Evolutionary conservation across 106 monocot genomes (phyloP), one percentile per base, ranked within the genome.

Genomic region (Xerophyta viscosa): DNA sequence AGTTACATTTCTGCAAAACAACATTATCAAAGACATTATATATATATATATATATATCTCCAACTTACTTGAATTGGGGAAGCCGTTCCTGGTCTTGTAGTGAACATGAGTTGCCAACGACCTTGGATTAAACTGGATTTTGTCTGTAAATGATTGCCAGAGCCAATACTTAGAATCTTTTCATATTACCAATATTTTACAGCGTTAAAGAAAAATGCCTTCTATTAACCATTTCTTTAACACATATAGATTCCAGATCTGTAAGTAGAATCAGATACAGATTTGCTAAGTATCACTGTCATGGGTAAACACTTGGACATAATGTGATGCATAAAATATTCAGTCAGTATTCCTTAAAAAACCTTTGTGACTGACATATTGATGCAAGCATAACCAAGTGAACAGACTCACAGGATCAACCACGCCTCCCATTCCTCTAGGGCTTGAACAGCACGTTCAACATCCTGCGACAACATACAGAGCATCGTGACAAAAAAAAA

Each of bases 31-130:
- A n/a, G n/a, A n/a, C n/a, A n/a, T n/a, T n/a, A n/a, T n/a, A n/a
- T n/a, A n/a, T n/a, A n/a, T n/a, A n/a, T n/a, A n/a, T n/a, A n/a
- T n/a, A n/a, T n/a, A n/a, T n/a, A n/a, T n/a, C n/a, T n/a, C n/a
- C n/a, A n/a, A n/a, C 63, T 65, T 64, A 96, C 96, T 66, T 96
- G 96, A 71, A 96, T 96, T 25, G 96, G 96, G n/a, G 96, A 96
- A 71, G 96, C 96, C 6, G 96, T 89, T 66, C 89, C 96, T 47
- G 96, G 85, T 59, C 89, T 89, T 18, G 96, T 96, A 51, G 96
- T 89, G 65, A 96, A 96, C 11, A 89, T 77, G n/a, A 96, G 84
- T 48, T 96, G 81, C 96, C 96, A 96, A 3, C 76, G 60, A 58
- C 96, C 96, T 74, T 96, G 85, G 31, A 96, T 96, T 63, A 96